Evolutionary conservation across 2,329 filamentous ascomycete species (phyloP).

Genomic region (Colletotrichum sp.): DNA sequence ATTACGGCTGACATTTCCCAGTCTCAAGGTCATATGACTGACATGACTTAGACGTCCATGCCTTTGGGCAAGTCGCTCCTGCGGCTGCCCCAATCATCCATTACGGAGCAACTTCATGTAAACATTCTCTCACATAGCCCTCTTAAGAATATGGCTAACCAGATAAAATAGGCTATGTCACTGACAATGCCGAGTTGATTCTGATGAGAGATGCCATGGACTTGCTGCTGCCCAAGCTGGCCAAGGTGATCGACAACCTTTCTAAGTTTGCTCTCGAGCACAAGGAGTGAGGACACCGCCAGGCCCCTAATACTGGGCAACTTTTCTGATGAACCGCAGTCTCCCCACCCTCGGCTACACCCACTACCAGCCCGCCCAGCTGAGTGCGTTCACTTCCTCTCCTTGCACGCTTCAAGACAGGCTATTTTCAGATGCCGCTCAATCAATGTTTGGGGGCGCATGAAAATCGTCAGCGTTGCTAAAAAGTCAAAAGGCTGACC

Average conservation of each 20-base stretch:
- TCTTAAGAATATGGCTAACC: neutral
- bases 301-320: neutral
- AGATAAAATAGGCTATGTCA: neutral
- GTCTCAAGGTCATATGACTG: neutral
- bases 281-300: conserved; percentile 32
- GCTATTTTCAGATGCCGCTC: conserved; percentile 48
- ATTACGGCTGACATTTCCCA: neutral
- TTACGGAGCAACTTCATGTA: conserved; percentile 37
- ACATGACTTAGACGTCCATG: conserved; percentile 58
- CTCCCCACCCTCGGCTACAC: conserved; percentile 77
- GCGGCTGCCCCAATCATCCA: conserved; percentile 86
- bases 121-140: no score
- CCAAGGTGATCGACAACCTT: conserved; percentile 79
- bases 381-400: conserved; percentile 56
- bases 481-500: neutral
- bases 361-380: conserved; percentile 69
- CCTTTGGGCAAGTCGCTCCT: conserved; percentile 75
- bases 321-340: neutral
- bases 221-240: conserved; percentile 78
- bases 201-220: conserved; percentile 73
- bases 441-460: neutral
- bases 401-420: neutral
- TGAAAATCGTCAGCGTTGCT: neutral
- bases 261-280: conserved; percentile 73
- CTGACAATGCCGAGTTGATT: conserved; percentile 80